A percentile compares a stretch with the other conserved stretches of the same genome.
These are phyloP conservation scores for Pterocarpus macrocarpus DNA, from an alignment of 306 rosid genomes.

Conservation along the genomic window DNA sequence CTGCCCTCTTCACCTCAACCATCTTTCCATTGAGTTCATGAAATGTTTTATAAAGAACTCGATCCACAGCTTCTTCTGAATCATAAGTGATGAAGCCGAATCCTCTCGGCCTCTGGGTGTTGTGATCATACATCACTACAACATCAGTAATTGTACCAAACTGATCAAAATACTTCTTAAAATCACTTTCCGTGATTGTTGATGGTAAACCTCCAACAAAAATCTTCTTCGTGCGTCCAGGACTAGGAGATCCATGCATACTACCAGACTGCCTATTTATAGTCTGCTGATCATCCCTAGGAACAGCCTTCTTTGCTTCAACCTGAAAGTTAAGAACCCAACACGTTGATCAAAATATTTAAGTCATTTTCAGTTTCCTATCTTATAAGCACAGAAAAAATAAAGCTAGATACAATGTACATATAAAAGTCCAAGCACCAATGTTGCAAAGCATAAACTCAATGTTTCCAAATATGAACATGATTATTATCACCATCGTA, in stretches of 20 bases:
- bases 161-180: slow-evolving; percentile 86
- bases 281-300: slow-evolving; percentile 83
- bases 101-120: slow-evolving; percentile 96
- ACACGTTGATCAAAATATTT: slow-evolving; percentile 43
- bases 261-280: slow-evolving; percentile 61
- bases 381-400: slow-evolving; percentile 17
- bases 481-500: slow-evolving; percentile 22
- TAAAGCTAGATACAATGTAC: slow-evolving; percentile 48
- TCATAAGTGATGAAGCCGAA: slow-evolving; percentile 94
- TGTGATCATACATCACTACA: slow-evolving; percentile 97
- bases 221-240: slow-evolving; percentile 85
- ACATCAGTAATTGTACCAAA: slow-evolving; percentile 88
- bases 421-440: slow-evolving; percentile 35
- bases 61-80: slow-evolving; percentile 88
- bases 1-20: slow-evolving; percentile 98
- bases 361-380: slow-evolving; percentile 37
- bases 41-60: slow-evolving; percentile 83
- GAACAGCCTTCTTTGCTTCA: slow-evolving; percentile 98
- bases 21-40: slow-evolving; percentile 92
- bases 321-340: slow-evolving; percentile 67
- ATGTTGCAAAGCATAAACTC: slow-evolving; percentile 1
- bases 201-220: slow-evolving; percentile 96
- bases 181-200: slow-evolving; percentile 82
- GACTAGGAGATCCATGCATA: slow-evolving; percentile 78
- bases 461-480: slow-evolving; percentile 13